Conservation (phyloP, 164 flowering plant genomes). For the Pachysandra terminalis region DNA sequence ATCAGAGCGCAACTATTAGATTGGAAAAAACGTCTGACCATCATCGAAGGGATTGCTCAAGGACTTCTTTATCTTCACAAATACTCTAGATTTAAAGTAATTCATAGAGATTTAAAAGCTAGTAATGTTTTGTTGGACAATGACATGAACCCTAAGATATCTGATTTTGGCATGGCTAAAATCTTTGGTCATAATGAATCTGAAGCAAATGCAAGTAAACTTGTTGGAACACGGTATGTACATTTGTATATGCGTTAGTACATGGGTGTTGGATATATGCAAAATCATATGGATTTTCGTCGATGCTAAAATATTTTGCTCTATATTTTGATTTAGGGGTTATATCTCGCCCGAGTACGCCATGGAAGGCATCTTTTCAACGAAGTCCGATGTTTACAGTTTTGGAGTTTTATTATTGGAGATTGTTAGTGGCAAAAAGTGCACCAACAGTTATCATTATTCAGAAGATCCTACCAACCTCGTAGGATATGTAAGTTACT, state of each 20-base stretch:
- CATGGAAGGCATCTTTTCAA: not conserved
- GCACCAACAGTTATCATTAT: not conserved
- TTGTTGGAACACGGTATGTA: conserved; percentile 25
- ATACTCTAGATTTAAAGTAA: conserved; percentile 17
- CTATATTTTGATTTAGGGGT: not conserved
- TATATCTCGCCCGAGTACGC: not conserved
- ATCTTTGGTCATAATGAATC: conserved; percentile 12
- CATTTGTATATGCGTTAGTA: conserved; percentile 5
- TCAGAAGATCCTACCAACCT: not conserved
- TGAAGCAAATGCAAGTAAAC: conserved; percentile 12
- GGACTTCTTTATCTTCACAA: conserved; percentile 24
- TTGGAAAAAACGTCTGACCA: conserved; percentile 17
- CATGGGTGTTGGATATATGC: not conserved
- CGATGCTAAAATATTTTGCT: not conserved
- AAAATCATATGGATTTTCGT: not conserved
- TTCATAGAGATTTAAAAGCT: conserved; percentile 23
- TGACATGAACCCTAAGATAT: conserved; percentile 20
- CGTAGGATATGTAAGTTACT: not conserved
- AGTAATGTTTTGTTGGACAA: conserved; percentile 20
- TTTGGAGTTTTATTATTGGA: not conserved
- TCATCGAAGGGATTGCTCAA: conserved; percentile 21
- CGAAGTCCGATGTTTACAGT: not conserved
- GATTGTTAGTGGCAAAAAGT: not conserved
- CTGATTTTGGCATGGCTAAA: conserved; percentile 26
- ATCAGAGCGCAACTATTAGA: conserved; percentile 4